These are phyloP conservation scores for Dictyostelium discoideum DNA, from an alignment of 78 protist species.

Conservation along the genomic window DNA sequence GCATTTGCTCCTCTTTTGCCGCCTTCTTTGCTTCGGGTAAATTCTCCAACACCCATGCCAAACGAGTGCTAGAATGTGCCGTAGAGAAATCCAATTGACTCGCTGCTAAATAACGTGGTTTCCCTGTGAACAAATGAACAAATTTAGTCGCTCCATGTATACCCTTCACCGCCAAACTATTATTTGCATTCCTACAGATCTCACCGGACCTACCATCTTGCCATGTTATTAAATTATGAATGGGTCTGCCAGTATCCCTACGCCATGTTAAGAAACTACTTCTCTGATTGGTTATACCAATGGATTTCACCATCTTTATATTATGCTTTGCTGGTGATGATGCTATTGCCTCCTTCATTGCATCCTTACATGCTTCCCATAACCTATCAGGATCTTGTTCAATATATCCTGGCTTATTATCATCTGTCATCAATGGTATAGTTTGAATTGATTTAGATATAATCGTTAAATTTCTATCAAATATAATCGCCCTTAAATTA, in stretches of 20 bases:
- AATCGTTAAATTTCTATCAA: conserved; percentile 34
- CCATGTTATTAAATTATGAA: conserved; percentile 77
- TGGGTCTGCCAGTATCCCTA: conserved; percentile 65
- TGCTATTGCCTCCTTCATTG: conserved; percentile 35
- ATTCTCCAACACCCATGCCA: conserved; percentile 74
- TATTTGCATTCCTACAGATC: conserved; percentile 28
- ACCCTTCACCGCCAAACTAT: conserved; percentile 42
- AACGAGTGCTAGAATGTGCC: conserved; percentile 54
- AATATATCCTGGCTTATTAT: conserved; percentile 63
- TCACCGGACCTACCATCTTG: conserved; percentile 67
- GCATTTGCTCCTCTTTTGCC: conserved; percentile 51
- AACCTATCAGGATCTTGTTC: conserved; percentile 52
- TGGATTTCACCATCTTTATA: not conserved
- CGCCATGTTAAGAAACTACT: conserved; percentile 62
- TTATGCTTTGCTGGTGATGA: conserved; percentile 30
- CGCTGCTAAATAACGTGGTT: conserved; percentile 46
- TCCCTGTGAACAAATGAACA: conserved; percentile 71
- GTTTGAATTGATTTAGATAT: conserved; percentile 33
- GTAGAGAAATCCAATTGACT: conserved; percentile 47
- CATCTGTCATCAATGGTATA: conserved; percentile 55
- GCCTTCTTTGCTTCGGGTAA: conserved; percentile 42
- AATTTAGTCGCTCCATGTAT: conserved; percentile 72
- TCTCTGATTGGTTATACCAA: conserved; percentile 66
- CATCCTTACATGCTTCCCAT: conserved; percentile 61
- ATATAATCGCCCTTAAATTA: conserved; percentile 56